phyloP scores from a whole-genome alignment of 768 basidiomycete species.

The Fistulinella prunicolor region DNA sequence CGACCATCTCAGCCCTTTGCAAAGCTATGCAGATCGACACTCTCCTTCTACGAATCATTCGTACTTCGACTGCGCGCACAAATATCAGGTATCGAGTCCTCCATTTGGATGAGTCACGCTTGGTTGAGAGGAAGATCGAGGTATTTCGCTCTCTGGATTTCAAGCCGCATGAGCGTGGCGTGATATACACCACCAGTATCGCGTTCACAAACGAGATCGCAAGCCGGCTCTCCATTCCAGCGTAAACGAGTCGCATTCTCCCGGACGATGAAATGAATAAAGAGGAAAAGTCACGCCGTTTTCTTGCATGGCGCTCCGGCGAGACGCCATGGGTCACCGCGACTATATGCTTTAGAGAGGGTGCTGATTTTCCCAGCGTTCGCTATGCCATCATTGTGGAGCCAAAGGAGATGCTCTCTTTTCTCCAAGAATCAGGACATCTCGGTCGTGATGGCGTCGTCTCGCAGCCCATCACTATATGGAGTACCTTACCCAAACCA shows the following conservation, averaged over 20 bases:
- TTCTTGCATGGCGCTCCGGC: not conserved
- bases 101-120: too few relatives aligned
- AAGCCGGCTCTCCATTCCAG: not conserved
- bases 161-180: not conserved
- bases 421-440: conserved; percentile 14
- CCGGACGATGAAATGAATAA: not conserved
- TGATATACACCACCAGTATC: conserved; percentile 11
- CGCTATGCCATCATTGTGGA: not conserved
- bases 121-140: not conserved
- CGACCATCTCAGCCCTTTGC: conserved; percentile 6
- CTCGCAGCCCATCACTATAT: conserved; percentile 1
- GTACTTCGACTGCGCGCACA: not conserved
- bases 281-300: not conserved
- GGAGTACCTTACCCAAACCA: not conserved
- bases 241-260: conserved; percentile 7
- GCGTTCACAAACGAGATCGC: not conserved
- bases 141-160: not conserved
- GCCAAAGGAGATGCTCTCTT: conserved; percentile 1
- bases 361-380: conserved; percentile 1
- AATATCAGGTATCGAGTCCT: conserved; percentile 7
- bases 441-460: conserved; percentile 6
- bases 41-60: not conserved
- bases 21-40: conserved; percentile 2
- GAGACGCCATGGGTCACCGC: not conserved
- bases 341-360: conserved; percentile 7